phyloP scores from a whole-genome alignment of 2,329 filamentous ascomycete genomes.

The Ophioceras dolichostomum region DNA sequence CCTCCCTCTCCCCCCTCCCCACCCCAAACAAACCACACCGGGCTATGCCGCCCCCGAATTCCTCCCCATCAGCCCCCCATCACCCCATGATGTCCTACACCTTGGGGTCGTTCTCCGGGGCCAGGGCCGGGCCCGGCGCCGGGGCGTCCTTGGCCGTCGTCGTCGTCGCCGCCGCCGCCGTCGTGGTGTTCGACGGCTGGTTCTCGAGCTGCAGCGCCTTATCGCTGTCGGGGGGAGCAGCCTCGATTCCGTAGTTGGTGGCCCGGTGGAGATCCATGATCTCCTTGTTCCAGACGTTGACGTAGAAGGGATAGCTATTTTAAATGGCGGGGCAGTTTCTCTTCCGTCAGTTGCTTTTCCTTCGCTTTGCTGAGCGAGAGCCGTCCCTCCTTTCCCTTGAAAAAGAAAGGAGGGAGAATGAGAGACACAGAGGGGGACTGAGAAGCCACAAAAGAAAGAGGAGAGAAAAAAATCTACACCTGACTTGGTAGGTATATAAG shows the following conservation, averaged over 20 bases:
- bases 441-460: neutral
- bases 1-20: too few relatives aligned
- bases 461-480: neutral
- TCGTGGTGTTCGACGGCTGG: conserved; percentile 7
- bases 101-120: too few relatives aligned
- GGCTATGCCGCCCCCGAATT: too few relatives aligned
- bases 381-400: too few relatives aligned
- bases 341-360: too few relatives aligned
- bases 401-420: neutral
- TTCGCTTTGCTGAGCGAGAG: too few relatives aligned
- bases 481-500: neutral
- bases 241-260: conserved; percentile 13
- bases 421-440: neutral
- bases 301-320: conserved; percentile 16
- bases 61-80: too few relatives aligned
- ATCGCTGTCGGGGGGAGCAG: conserved; percentile 9
- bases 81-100: too few relatives aligned
- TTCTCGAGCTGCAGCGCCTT: conserved; percentile 14
- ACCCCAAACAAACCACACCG: too few relatives aligned
- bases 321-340: neutral
- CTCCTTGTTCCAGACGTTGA: conserved; percentile 16
- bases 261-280: conserved; percentile 17
- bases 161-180: too few relatives aligned
- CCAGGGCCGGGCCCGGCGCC: too few relatives aligned
- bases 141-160: too few relatives aligned